phyloP scores from a whole-genome alignment of 2,329 filamentous ascomycete species.

The Verticillium klebahnii region DNA sequence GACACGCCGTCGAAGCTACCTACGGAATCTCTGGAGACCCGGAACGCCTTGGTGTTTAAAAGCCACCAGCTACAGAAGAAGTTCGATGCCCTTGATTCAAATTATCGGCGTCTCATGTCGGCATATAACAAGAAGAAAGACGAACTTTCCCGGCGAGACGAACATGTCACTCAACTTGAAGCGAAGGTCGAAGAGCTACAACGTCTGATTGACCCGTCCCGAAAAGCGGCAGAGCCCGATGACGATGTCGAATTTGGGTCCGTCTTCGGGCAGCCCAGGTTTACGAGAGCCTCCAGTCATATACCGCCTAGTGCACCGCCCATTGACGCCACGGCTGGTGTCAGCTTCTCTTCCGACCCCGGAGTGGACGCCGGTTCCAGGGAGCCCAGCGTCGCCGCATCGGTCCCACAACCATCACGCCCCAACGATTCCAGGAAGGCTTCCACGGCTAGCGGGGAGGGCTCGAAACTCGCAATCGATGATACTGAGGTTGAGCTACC shows the following conservation, averaged over 20 bases:
- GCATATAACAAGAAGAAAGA: conserved; percentile 34
- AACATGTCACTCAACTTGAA: conserved; percentile 37
- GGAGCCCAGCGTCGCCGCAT: not conserved
- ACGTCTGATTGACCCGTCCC: conserved; percentile 25
- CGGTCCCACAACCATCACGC: not conserved
- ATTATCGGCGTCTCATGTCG: conserved; percentile 35
- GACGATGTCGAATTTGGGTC: not conserved
- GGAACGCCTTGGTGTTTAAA: conserved; percentile 3
- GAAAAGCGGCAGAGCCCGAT: conserved; percentile 12
- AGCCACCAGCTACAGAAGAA: conserved; percentile 30
- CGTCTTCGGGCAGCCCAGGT: conserved; percentile 12
- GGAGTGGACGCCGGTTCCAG: not conserved
- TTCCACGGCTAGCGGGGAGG: not conserved
- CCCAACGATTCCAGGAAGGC: not conserved
- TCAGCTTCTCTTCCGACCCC: conserved; percentile 9
- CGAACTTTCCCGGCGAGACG: conserved; percentile 39
- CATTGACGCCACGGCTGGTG: not conserved
- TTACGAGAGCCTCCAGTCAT: not conserved
- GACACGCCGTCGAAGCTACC: not conserved
- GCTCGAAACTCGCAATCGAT: not conserved
- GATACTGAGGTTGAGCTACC: conserved; percentile 19
- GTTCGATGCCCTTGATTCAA: conserved; percentile 34
- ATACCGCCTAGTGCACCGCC: not conserved
- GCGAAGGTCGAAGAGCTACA: conserved; percentile 34
- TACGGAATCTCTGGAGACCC: not conserved